Evolutionary conservation across 176 grass and related monocot genomes (phyloP).

Genomic region (Alopecurus myosuroides): DNA sequence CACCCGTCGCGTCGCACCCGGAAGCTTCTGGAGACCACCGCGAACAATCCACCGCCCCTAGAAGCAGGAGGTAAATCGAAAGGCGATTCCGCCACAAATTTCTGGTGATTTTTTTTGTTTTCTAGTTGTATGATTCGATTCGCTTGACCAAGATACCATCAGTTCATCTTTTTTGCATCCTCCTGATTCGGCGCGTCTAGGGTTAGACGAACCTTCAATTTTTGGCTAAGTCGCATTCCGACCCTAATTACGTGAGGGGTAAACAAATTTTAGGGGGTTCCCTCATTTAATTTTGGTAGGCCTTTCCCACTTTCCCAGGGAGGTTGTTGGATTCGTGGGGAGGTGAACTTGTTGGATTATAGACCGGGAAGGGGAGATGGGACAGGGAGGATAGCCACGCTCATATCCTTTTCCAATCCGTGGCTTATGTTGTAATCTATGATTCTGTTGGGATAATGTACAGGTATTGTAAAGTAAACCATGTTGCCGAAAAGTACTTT

Average conservation of each 20-base stretch:
- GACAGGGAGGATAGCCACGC: background rate
- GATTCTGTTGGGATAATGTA: background rate
- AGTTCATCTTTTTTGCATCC: too few relatives aligned
- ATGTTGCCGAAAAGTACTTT: background rate
- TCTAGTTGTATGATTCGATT: background rate
- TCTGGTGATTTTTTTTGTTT: background rate
- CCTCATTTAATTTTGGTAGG: background rate
- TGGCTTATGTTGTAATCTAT: background rate
- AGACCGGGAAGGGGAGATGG: background rate
- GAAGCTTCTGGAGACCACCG: conserved; percentile 29
- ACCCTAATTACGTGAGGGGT: background rate
- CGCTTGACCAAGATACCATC: background rate
- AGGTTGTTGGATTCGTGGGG: background rate
- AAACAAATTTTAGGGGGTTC: background rate
- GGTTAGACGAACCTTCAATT: background rate
- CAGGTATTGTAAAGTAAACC: background rate
- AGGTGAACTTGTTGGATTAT: background rate
- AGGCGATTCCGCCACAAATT: background rate
- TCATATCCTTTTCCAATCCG: background rate
- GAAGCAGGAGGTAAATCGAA: background rate
- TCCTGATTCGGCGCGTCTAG: background rate
- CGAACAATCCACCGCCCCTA: background rate
- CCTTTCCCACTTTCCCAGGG: background rate
- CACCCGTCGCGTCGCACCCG: background rate
- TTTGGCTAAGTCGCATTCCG: background rate